Conservation (phyloP, 139 green algal genomes). For the Picochlorum sp. region DNA sequence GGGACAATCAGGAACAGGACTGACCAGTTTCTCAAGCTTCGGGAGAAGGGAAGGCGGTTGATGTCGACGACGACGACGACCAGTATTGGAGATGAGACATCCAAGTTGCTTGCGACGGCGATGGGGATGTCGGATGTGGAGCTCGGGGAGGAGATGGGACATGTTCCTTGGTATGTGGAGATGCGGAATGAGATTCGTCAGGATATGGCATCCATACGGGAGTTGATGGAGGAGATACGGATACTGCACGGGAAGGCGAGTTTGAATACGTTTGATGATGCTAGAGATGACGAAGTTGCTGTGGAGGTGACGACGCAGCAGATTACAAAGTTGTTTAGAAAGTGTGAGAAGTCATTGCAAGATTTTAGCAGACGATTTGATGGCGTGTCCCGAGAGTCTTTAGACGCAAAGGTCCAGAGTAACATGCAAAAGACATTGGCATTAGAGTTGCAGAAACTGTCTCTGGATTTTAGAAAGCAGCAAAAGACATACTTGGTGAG, state of each 20-base stretch:
- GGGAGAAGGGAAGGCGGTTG: slow-evolving; percentile 1
- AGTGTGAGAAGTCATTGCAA: slow-evolving; percentile 43
- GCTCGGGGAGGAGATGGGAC: slow-evolving; percentile 9
- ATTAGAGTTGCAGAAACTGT: slow-evolving; percentile 73
- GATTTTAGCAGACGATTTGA: slow-evolving; percentile 17
- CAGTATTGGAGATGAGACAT: slow-evolving; percentile 18
- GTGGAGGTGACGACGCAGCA: slow-evolving; percentile 45
- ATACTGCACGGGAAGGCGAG: slow-evolving; percentile 31
- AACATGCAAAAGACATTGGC: slow-evolving; percentile 78
- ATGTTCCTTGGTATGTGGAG: slow-evolving; percentile 35
- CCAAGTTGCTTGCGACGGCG: slow-evolving; percentile 35
- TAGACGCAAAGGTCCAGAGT: slow-evolving; percentile 41
- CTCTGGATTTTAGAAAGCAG: slow-evolving; percentile 76
- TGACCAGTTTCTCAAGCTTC: neutral
- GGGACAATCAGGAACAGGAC: no score
- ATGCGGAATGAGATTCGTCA: slow-evolving; percentile 33
- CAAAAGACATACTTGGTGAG: slow-evolving; percentile 79
- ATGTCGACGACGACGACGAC: neutral
- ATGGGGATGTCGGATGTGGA: slow-evolving; percentile 33
- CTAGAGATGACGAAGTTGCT: slow-evolving; percentile 27
- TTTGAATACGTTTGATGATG: slow-evolving; percentile 52
- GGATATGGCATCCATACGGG: slow-evolving; percentile 48
- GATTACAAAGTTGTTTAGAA: slow-evolving; percentile 48
- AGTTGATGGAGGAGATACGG: slow-evolving; percentile 49
- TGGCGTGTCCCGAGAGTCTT: slow-evolving; percentile 2